phyloP scores from a whole-genome alignment of 257 asterid genomes.

The Solanum habrochaites region DNA sequence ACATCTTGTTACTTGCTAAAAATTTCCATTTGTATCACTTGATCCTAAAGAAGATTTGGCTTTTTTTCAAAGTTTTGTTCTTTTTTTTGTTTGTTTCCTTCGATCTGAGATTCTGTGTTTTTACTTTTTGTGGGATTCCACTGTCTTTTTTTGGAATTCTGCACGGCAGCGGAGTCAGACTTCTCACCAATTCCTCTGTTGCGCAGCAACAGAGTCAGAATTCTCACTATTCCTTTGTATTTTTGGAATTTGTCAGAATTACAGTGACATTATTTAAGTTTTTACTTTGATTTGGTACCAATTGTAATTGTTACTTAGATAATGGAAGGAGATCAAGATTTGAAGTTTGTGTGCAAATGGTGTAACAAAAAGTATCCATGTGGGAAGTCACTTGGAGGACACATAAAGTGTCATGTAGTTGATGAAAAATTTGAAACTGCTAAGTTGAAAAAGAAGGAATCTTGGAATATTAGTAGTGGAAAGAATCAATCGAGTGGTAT shows the following conservation, averaged over 20 bases:
- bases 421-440: constrained; percentile 21
- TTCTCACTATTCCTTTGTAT: neutral
- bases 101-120: neutral
- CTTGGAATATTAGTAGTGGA: constrained; percentile 7
- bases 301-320: neutral
- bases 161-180: too few species aligned
- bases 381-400: constrained; percentile 89
- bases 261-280: neutral
- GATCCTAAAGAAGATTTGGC: neutral
- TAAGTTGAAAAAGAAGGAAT: constrained; percentile 17
- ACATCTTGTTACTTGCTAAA: neutral
- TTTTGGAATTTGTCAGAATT: too few species aligned
- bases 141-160: neutral
- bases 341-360: constrained; percentile 51
- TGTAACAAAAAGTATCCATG: constrained; percentile 63
- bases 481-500: constrained; percentile 14
- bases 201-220: too few species aligned
- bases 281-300: neutral
- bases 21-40: neutral
- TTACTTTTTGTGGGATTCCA: neutral
- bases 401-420: constrained; percentile 66
- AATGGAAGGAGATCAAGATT: constrained; percentile 44
- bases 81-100: neutral
- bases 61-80: neutral
- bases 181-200: too few species aligned